Percentiles rank a stretch among this genome's conserved stretches.
Conservation (phyloP, 2,329 filamentous ascomycete genomes). For the Diaporthe sp. region DNA sequence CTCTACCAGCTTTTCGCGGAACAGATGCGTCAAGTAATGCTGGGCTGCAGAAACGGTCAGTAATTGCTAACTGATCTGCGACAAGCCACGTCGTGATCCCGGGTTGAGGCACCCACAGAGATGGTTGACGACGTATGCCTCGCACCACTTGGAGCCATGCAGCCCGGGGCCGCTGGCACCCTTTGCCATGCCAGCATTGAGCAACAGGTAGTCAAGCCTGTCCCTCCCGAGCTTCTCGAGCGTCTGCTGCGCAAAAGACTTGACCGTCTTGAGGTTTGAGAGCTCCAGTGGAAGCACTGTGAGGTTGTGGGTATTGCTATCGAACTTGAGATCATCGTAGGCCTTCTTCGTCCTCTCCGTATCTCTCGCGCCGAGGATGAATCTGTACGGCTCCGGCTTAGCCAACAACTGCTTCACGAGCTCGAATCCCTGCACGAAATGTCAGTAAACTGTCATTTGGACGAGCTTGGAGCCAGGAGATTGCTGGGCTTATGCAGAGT, state of each 20-base stretch:
- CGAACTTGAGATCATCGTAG: slow-evolving; percentile 56
- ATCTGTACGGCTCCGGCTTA: slow-evolving; percentile 58
- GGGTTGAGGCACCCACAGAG: slow-evolving; percentile 52
- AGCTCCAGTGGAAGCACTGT: slow-evolving; percentile 64
- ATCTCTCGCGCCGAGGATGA: slow-evolving; percentile 65
- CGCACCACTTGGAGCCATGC: slow-evolving; percentile 62
- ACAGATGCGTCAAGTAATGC: slow-evolving; percentile 64
- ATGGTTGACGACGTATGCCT: slow-evolving; percentile 64
- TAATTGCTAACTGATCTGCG: not conserved
- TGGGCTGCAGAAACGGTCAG: slow-evolving; percentile 55
- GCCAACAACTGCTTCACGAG: slow-evolving; percentile 63
- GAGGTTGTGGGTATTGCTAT: slow-evolving; percentile 54
- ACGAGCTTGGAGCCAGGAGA: not conserved
- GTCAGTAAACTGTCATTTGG: not conserved
- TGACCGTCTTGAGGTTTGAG: slow-evolving; percentile 57
- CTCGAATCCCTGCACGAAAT: slow-evolving; percentile 61
- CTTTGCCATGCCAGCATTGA: slow-evolving; percentile 63
- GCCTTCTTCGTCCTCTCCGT: slow-evolving; percentile 54
- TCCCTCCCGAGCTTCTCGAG: slow-evolving; percentile 55
- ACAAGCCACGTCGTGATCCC: not conserved
- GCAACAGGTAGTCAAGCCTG: slow-evolving; percentile 61
- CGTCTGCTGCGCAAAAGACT: slow-evolving; percentile 59
- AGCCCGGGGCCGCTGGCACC: slow-evolving; percentile 51
- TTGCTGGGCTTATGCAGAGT: not conserved
- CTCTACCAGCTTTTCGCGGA: slow-evolving; percentile 60